Evolutionary conservation across 768 basidiomycete genomes (phyloP).

Genomic region (Calvatia gigantea): DNA sequence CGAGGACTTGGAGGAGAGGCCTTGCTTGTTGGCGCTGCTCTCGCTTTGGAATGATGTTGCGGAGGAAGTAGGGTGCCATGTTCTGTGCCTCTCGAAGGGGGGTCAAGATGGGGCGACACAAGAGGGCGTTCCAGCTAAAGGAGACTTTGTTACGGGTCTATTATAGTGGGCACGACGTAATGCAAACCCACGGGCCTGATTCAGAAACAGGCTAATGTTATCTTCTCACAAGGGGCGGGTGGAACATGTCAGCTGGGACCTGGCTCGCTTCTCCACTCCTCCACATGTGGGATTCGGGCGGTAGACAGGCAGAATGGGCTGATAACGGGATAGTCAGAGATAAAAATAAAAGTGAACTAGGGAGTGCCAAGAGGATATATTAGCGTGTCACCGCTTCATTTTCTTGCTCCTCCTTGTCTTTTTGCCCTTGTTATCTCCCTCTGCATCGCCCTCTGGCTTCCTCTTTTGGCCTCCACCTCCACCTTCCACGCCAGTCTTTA

Average conservation of each 20-base stretch:
- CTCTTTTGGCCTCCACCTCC: conserved; percentile 46
- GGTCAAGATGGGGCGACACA: neutral
- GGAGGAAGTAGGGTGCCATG: conserved; percentile 51
- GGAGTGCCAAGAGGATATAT: neutral
- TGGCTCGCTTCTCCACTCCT: neutral
- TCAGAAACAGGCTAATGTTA: neutral
- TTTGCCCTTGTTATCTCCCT: conserved; percentile 32
- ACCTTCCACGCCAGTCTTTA: conserved; percentile 45
- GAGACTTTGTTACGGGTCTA: neutral
- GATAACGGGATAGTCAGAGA: neutral
- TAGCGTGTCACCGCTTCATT: conserved; percentile 30
- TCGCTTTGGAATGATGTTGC: conserved; percentile 44
- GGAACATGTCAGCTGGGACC: neutral
- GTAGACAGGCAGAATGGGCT: neutral
- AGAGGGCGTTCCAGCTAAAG: neutral
- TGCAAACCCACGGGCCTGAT: conserved; percentile 1
- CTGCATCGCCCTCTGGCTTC: conserved; percentile 40
- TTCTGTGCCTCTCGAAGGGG: neutral
- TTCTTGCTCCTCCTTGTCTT: conserved; percentile 51
- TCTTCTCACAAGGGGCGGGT: neutral
- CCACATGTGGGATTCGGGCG: neutral
- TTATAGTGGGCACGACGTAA: neutral
- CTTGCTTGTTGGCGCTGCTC: conserved; percentile 35
- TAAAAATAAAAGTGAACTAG: neutral
- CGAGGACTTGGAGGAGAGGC: conserved; percentile 41